Percentiles rank a stretch among this genome's conserved stretches.
These are phyloP conservation scores for Lachancea sp. DNA, from an alignment of 805 yeast genomes.

Conservation along the genomic window DNA sequence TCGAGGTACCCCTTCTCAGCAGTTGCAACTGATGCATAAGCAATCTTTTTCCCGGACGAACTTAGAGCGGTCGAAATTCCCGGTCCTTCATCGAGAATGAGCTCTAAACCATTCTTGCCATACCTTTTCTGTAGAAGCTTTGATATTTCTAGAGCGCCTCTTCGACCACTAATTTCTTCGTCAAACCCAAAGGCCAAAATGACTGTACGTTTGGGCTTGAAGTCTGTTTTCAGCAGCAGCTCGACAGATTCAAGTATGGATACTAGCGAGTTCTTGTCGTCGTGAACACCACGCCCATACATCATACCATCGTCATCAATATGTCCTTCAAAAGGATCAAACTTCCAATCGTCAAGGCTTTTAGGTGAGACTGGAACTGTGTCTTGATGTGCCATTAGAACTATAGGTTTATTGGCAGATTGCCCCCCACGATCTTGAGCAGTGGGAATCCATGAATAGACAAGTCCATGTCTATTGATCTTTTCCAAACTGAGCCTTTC, in stretches of 20 bases:
- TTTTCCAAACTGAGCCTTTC: conserved; percentile 38
- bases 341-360: conserved; percentile 48
- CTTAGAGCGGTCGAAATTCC: conserved; percentile 29
- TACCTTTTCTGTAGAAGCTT: conserved; percentile 40
- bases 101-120: conserved; percentile 50
- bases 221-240: conserved; percentile 36
- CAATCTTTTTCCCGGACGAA: conserved; percentile 22
- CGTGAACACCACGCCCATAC: conserved; percentile 62
- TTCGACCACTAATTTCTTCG: conserved; percentile 52
- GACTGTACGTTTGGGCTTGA: conserved; percentile 46
- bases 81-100: conserved; percentile 59
- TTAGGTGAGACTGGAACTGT: conserved; percentile 62
- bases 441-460: conserved; percentile 39
- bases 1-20: conserved; percentile 54
- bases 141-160: conserved; percentile 42
- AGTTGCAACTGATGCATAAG: conserved; percentile 43
- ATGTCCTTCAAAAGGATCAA: conserved; percentile 52
- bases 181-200: conserved; percentile 60
- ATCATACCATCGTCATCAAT: conserved; percentile 49
- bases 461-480: conserved; percentile 52
- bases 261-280: conserved; percentile 56
- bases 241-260: conserved; percentile 53
- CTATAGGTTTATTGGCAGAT: conserved; percentile 40
- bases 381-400: conserved; percentile 67
- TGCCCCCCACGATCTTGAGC: conserved; percentile 23